Evolutionary conservation across 176 grass and related monocot genomes (phyloP), one percentile per base, ranked within the genome.

Genomic region (Alopecurus myosuroides): DNA sequence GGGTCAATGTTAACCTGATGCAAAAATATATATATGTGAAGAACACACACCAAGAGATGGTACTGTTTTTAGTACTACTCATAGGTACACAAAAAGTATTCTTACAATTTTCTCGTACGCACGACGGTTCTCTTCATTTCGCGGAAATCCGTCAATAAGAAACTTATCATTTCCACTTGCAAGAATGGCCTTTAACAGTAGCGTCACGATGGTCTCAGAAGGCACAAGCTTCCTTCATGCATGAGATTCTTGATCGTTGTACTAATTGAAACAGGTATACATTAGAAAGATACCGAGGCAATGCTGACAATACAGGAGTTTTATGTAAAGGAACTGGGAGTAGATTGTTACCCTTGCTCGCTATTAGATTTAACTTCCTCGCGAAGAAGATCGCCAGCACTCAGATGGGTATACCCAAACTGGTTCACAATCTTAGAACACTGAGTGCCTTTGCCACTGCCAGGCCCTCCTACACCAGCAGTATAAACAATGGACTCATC

Each of bases 141-240:
- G 82, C 0, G 95, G 93, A 50, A 98, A 98, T 48, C 95, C 95
- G 30, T 98, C 95, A 19, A 98, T 77, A 46, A 98, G 85, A 61
- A 98, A 98, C 70, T 87, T 98, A 25, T 98, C 89, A 23, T 93
- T 92, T 78, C 85, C 85, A 84, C 85, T 92, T 81, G 91, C 68
- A 80, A 88, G 72, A 85, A 98, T 98, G 62, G 93, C 93, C 80
- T 88, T 93, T 7, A 92, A 84, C 61, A 98, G 50, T 26, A 98
- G 80, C 44, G 67, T 86, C 19, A 95, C 80, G 5, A 86, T 88
- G 28, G 93, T 51, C 6, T 91, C 85, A 11, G 91, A 52, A 3
- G 87, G 71, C 69, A 94, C 89, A 42, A 98, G 87, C 56, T 95
- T 45, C 95, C 95, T 90, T 98, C 81, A 7, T 88, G 90, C 85